Percentiles rank a stretch among this genome's conserved stretches.
Evolutionary conservation across 768 basidiomycete species (phyloP).

Genomic region (Porpolomopsis calyptriformis): DNA sequence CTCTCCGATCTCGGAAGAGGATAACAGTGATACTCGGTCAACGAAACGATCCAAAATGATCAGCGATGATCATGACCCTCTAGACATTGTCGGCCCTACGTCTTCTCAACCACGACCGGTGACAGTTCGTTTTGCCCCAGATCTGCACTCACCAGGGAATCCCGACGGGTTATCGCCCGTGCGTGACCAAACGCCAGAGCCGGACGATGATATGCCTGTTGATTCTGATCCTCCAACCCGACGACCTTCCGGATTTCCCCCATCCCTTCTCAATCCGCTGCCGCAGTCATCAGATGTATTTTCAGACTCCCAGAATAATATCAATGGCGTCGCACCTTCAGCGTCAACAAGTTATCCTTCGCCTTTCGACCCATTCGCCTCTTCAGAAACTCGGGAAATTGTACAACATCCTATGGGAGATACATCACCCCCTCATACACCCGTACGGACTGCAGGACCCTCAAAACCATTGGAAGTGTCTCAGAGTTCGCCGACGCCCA

Average conservation of each 20-base stretch:
- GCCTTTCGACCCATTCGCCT: not conserved
- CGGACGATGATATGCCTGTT: slow-evolving; percentile 7
- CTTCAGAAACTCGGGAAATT: not conserved
- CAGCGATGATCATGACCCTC: slow-evolving; percentile 36
- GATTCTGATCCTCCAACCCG: slow-evolving; percentile 5
- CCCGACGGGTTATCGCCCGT: not conserved
- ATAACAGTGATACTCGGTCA: slow-evolving; percentile 35
- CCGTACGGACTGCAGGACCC: slow-evolving; percentile 14
- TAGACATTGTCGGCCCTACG: slow-evolving; percentile 31
- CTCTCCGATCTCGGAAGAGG: slow-evolving; percentile 44
- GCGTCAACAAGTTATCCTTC: not conserved
- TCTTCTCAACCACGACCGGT: slow-evolving; percentile 21
- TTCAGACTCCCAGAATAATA: slow-evolving; percentile 6
- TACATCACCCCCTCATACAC: slow-evolving; percentile 14
- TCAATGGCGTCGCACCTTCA: slow-evolving; percentile 1
- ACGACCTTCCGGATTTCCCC: slow-evolving; percentile 8
- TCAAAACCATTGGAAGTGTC: slow-evolving; percentile 2
- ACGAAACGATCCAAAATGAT: slow-evolving; percentile 48
- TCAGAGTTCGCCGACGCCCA: slow-evolving; percentile 18
- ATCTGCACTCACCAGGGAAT: slow-evolving; percentile 10
- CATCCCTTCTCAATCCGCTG: slow-evolving; percentile 13
- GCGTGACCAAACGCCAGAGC: not conserved
- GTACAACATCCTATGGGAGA: slow-evolving; percentile 10
- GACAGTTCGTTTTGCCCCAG: slow-evolving; percentile 43
- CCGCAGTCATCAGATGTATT: slow-evolving; percentile 1